Evolutionary conservation across 2,329 filamentous ascomycete genomes (phyloP).

Genomic region (Penicillium sp.): DNA sequence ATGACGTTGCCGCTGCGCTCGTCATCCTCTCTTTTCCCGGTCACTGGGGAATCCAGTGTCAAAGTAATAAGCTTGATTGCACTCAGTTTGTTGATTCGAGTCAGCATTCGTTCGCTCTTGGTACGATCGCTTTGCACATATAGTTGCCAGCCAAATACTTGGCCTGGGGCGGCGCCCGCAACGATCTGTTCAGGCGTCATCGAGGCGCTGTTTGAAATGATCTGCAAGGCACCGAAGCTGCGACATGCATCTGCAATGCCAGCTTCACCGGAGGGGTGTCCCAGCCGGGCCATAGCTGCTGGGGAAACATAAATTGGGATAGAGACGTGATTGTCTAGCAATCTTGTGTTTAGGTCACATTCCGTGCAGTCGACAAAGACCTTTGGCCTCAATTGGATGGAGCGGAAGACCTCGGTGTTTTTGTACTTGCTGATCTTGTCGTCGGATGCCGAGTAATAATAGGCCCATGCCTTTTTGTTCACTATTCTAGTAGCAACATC

Average conservation of each 20-base stretch:
- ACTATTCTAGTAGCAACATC: slow-evolving; percentile 71
- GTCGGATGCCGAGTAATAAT: slow-evolving; percentile 85
- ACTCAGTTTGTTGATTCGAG: slow-evolving; percentile 64
- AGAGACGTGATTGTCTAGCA: slow-evolving; percentile 68
- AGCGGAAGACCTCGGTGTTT: slow-evolving; percentile 26
- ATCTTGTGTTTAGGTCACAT: slow-evolving; percentile 67
- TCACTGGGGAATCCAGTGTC: slow-evolving; percentile 84
- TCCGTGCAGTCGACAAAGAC: slow-evolving; percentile 78
- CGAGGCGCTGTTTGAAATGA: slow-evolving; percentile 82
- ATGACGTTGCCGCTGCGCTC: slow-evolving; percentile 52
- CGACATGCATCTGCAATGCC: slow-evolving; percentile 76
- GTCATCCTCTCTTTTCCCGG: slow-evolving; percentile 83
- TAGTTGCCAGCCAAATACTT: slow-evolving; percentile 91
- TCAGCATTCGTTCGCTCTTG: slow-evolving; percentile 75
- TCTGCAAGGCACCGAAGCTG: slow-evolving; percentile 70
- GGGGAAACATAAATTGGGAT: slow-evolving; percentile 78
- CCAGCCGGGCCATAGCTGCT: slow-evolving; percentile 82
- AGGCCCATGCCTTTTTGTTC: slow-evolving; percentile 79
- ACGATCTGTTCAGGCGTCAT: slow-evolving; percentile 84
- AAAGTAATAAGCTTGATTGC: slow-evolving; percentile 78
- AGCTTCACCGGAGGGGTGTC: slow-evolving; percentile 75
- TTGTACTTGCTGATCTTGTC: slow-evolving; percentile 57
- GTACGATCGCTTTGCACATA: slow-evolving; percentile 79
- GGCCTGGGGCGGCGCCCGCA: slow-evolving; percentile 61
- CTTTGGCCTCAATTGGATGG: slow-evolving; percentile 77